A percentile compares a stretch with the other conserved stretches of the same genome.
Evolutionary conservation across 2,329 filamentous ascomycete genomes (phyloP).

Genomic region (Leptographium radiaticola): DNA sequence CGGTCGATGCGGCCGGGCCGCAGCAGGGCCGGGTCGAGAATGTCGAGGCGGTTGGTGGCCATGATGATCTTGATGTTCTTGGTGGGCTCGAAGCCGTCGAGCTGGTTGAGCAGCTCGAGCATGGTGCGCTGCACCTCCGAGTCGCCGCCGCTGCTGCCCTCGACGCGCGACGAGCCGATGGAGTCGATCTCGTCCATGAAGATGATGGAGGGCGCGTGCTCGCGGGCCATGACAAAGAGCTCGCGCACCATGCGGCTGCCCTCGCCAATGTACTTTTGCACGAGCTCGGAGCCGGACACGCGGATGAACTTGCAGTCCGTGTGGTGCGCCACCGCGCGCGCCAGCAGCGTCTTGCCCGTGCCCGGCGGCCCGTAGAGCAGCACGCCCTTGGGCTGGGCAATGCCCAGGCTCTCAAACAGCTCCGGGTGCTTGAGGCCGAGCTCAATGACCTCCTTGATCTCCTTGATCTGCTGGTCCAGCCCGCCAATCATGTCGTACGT

Average conservation of each 20-base stretch:
- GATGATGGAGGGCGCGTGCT: slow-evolving; percentile 96
- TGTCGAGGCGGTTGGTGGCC: slow-evolving; percentile 96
- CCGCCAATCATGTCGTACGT: slow-evolving; percentile 99
- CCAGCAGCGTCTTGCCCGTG: slow-evolving; percentile 91
- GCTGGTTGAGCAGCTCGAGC: slow-evolving; percentile 94
- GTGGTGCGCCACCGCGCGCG: slow-evolving; percentile 92
- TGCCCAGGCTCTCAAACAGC: slow-evolving; percentile 96
- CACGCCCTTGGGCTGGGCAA: slow-evolving; percentile 95
- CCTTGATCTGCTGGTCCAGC: slow-evolving; percentile 97
- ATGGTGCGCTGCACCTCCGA: slow-evolving; percentile 98
- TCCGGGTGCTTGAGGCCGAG: slow-evolving; percentile 96
- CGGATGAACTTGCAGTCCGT: slow-evolving; percentile 99
- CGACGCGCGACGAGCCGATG: slow-evolving; percentile 92
- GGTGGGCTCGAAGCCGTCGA: slow-evolving; percentile 96
- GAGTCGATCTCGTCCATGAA: slow-evolving; percentile 99
- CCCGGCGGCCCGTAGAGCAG: slow-evolving; percentile 92
- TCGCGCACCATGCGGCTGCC: slow-evolving; percentile 97
- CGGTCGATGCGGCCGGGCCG: slow-evolving; percentile 95
- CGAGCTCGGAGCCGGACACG: slow-evolving; percentile 88
- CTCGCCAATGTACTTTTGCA: slow-evolving; percentile 99
- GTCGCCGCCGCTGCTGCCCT: slow-evolving; percentile 88
- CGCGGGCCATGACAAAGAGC: slow-evolving; percentile 96
- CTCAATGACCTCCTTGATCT: slow-evolving; percentile 99
- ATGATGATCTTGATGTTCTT: slow-evolving; percentile 99
- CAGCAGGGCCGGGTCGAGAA: slow-evolving; percentile 86